A percentile compares a stretch with the other conserved stretches of the same genome.
Conservation (phyloP, 352 stramenopile species). For the Phytophthora uliginosa region DNA sequence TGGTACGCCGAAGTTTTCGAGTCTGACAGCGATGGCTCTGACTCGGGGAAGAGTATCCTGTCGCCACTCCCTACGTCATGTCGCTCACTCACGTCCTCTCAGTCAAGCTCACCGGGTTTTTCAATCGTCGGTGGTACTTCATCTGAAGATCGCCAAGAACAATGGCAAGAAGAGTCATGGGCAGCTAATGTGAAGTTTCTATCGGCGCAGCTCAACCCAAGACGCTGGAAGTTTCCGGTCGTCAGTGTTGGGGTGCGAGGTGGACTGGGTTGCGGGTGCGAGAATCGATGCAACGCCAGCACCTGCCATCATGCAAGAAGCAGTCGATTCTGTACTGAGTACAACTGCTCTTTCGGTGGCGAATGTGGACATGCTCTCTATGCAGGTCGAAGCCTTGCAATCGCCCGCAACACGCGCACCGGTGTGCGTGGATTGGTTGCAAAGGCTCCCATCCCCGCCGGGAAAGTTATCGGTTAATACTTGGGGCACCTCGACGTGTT, state of each 20-base stretch:
- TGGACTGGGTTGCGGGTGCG: background rate
- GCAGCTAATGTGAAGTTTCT: background rate
- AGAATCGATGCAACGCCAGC: background rate
- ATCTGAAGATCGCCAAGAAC: no score
- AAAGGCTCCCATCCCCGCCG: background rate
- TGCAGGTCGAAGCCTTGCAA: background rate
- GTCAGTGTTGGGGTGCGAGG: background rate
- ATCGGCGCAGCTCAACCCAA: background rate
- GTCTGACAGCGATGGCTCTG: no score
- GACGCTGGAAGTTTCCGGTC: background rate
- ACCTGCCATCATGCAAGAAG: background rate
- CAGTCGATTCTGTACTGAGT: background rate
- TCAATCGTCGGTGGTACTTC: no score
- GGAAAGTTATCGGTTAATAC: background rate
- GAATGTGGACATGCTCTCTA: background rate
- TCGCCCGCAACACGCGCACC: background rate
- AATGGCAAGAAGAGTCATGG: no score
- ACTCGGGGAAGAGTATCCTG: no score
- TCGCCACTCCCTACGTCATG: no score
- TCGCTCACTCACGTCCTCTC: no score
- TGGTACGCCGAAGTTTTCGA: no score
- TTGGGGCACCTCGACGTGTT: background rate
- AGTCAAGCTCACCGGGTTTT: no score
- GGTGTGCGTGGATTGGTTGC: background rate
- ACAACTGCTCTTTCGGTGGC: background rate